phyloP scores from a whole-genome alignment of 495 filamentous ascomycete species.

The Margaritispora aquatica region DNA sequence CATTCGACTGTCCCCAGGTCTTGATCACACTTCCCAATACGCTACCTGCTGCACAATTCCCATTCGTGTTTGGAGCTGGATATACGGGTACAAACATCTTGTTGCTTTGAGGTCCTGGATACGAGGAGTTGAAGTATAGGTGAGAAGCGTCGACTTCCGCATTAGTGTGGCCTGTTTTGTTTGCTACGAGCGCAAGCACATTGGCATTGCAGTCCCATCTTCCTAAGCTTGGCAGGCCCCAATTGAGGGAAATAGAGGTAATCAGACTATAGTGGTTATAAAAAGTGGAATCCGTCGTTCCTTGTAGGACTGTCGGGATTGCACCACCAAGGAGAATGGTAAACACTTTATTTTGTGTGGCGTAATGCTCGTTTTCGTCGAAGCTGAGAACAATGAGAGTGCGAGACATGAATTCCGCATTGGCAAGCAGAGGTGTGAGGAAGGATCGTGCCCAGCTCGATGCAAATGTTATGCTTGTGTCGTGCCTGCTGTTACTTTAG shows the following conservation, averaged over 20 bases:
- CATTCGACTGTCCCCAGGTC: constrained; percentile 29
- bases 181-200: constrained; percentile 47
- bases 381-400: constrained; percentile 63
- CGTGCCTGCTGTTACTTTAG: constrained; percentile 39
- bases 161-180: constrained; percentile 44
- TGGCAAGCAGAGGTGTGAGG: constrained; percentile 53
- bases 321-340: constrained; percentile 59
- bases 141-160: constrained; percentile 37
- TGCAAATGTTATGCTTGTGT: constrained; percentile 55
- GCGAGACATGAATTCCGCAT: constrained; percentile 60
- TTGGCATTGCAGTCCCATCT: constrained; percentile 58
- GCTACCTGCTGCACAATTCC: constrained; percentile 39
- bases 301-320: constrained; percentile 46
- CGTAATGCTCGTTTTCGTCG: constrained; percentile 58
- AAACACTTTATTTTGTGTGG: constrained; percentile 47
- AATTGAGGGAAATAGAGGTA: constrained; percentile 55
- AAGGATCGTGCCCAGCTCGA: constrained; percentile 52
- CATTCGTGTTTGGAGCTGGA: constrained; percentile 36
- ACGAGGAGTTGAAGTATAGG: constrained; percentile 39
- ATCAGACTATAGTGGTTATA: constrained; percentile 68
- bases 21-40: constrained; percentile 37
- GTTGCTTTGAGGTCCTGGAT: constrained; percentile 42
- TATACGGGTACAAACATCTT: constrained; percentile 32
- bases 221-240: constrained; percentile 39
- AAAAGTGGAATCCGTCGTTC: constrained; percentile 59